Evolutionary conservation across 176 grass and related monocot genomes (phyloP).

Genomic region (Musa troglodytarum): DNA sequence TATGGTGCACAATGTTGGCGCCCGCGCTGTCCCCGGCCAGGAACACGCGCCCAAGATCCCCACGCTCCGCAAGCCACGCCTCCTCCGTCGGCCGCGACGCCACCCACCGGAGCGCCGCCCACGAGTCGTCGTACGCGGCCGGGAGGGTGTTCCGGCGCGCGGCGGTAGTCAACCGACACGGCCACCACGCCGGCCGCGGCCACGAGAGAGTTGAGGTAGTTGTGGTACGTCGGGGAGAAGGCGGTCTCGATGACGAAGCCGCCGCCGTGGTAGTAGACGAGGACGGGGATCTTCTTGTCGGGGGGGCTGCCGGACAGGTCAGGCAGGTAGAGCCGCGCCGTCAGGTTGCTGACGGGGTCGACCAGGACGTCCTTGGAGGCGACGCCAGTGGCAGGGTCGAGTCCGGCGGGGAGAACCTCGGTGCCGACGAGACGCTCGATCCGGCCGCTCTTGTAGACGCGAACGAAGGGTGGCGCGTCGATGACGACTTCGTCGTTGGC

Average conservation of each 20-base stretch:
- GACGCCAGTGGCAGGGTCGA: constrained; percentile 6
- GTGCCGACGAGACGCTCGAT: constrained; percentile 1
- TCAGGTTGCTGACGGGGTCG: constrained; percentile 1
- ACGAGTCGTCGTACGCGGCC: constrained; percentile 57
- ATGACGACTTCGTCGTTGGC: background rate
- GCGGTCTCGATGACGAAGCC: constrained; percentile 54
- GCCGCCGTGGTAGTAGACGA: constrained; percentile 77
- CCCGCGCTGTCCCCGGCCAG: constrained; percentile 10
- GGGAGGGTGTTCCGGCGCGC: constrained; percentile 73
- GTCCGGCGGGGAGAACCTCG: background rate
- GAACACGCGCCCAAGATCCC: constrained; percentile 1
- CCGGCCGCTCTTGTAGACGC: constrained; percentile 3
- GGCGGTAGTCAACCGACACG: constrained; percentile 75
- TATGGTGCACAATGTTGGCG: constrained; percentile 13
- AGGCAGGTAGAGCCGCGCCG: constrained; percentile 1
- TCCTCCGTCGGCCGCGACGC: constrained; percentile 11
- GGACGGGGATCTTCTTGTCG: background rate
- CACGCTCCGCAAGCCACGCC: constrained; percentile 1
- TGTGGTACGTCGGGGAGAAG: constrained; percentile 44
- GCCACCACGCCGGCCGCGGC: constrained; percentile 35
- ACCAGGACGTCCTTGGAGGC: constrained; percentile 6
- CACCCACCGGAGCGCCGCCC: constrained; percentile 43
- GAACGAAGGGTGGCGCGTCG: background rate
- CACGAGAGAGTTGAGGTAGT: constrained; percentile 60
- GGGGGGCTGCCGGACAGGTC: background rate